Evolutionary conservation across 148 eudicot genomes (phyloP), one percentile per base, ranked within the genome.

Genomic region (Chenopodium album): DNA sequence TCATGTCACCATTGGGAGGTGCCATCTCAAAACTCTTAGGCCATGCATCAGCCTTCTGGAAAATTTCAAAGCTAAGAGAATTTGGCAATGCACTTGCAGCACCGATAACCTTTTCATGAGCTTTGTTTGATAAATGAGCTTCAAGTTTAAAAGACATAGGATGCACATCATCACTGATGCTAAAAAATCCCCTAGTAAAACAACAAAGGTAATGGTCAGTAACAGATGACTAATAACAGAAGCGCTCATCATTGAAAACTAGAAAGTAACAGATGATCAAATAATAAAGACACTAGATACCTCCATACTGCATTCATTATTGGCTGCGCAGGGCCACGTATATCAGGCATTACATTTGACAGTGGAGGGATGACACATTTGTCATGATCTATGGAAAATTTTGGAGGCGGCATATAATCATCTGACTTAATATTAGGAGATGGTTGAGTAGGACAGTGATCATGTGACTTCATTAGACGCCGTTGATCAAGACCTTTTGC

Each of bases 41-140:
- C 89, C 87, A 84, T 34, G 31, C 87, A 65, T 65, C 56, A 71
- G 28, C 34, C 56, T 79, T 82, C 3, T 70, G 70, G 79, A 84
- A 31, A 22, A 76, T 41, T 34, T 79, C 34, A 76, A 85, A 76
- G 65, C 75, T 20, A 32, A 85, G 82, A 17, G n/a, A 31, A 62
- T 64, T 48, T 31, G 89, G 87, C 56, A 87, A 52, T 63, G 41
- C 64, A 66, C 50, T 79, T 54, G 86, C 79, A 29, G 83, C 85
- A 82, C 73, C 80, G 56, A 73, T 52, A 41, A 82, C 89, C 46
- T 76, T 82, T n/a, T 60, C 72, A 59, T 81, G 82, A 79, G 89
- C 87, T 87, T 82, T 87, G 72, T 76, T 84, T 23, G 89, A 87
- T 71, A 82, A 23, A 76, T 82, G 89, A 26, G 85, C 89, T 76